These are phyloP conservation scores for Rubroboletus satanas DNA, from an alignment of 768 basidiomycete genomes.

Conservation along the genomic window DNA sequence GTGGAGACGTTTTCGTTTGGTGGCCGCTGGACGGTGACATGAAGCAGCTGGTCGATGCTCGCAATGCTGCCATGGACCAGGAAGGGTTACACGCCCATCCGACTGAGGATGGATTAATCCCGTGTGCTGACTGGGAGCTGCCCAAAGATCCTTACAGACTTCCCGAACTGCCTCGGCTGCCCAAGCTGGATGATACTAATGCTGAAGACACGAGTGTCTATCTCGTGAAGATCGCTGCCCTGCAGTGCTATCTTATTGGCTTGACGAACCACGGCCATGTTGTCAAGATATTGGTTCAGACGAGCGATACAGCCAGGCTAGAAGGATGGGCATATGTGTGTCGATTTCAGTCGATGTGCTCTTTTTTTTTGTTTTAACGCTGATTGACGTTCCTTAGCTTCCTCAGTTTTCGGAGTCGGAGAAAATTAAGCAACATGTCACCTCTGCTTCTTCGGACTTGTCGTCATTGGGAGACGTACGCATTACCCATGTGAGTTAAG, in stretches of 20 bases:
- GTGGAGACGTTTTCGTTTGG: constrained; percentile 73
- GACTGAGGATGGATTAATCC: constrained; percentile 43
- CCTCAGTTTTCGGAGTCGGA: constrained; percentile 67
- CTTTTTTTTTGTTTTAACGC: neutral
- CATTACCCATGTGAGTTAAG: constrained; percentile 71
- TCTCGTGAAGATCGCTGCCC: constrained; percentile 78
- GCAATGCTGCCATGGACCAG: constrained; percentile 46
- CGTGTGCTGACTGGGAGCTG: constrained; percentile 60
- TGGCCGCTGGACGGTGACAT: constrained; percentile 59
- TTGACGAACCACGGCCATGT: constrained; percentile 81
- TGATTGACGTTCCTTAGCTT: constrained; percentile 43
- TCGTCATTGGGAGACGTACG: constrained; percentile 45
- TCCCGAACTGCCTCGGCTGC: constrained; percentile 59
- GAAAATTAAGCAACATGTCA: constrained; percentile 43
- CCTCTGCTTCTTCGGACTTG: constrained; percentile 39
- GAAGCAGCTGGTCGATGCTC: constrained; percentile 32
- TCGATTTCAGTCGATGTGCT: neutral
- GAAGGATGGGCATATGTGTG: constrained; percentile 73
- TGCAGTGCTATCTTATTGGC: constrained; percentile 70
- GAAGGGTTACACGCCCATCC: constrained; percentile 31
- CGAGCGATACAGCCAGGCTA: constrained; percentile 36
- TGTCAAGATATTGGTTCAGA: constrained; percentile 51
- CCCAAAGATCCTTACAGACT: constrained; percentile 51
- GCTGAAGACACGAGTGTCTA: constrained; percentile 34
- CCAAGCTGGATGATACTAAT: constrained; percentile 37